A percentile compares a stretch with the other conserved stretches of the same genome.
These are phyloP conservation scores for Coprinopsis marcescibilis DNA, from an alignment of 768 basidiomycete species.

Conservation along the genomic window DNA sequence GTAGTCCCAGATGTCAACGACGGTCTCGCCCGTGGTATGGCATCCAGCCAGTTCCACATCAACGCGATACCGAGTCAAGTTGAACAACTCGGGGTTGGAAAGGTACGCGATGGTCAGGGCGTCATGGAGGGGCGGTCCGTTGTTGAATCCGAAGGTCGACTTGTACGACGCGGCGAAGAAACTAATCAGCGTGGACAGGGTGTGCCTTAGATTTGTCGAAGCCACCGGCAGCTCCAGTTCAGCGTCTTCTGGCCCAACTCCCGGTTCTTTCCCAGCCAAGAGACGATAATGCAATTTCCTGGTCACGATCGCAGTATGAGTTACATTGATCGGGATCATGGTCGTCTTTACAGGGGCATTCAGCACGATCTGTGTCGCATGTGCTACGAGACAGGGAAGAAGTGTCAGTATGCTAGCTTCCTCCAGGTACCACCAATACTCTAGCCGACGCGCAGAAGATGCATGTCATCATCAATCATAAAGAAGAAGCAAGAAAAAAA, in stretches of 20 bases:
- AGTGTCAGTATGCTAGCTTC: not conserved
- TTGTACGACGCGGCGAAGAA: conserved; percentile 74
- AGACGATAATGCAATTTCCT: conserved; percentile 45
- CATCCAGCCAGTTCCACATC: conserved; percentile 73
- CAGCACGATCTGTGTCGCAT: conserved; percentile 79
- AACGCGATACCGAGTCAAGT: conserved; percentile 59
- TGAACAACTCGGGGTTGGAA: conserved; percentile 62
- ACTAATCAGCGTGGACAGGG: conserved; percentile 65
- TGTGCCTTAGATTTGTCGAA: conserved; percentile 53
- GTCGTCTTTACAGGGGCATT: conserved; percentile 58
- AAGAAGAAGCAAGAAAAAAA: no score
- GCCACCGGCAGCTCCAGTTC: conserved; percentile 34
- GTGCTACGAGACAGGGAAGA: conserved; percentile 41
- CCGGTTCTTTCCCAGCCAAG: conserved; percentile 29
- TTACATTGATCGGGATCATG: conserved; percentile 87
- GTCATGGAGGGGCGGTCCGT: conserved; percentile 87
- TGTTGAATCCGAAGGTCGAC: conserved; percentile 71
- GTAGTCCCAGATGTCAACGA: conserved; percentile 75
- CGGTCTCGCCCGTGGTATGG: conserved; percentile 69
- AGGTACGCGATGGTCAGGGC: conserved; percentile 78
- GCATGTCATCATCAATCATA: no score
- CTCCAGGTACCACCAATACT: no score
- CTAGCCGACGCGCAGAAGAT: no score
- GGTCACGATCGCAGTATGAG: conserved; percentile 79
- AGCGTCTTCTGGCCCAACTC: conserved; percentile 12